Conservation (phyloP, 1,284 basidiomycete genomes). For the Cryptococcus sp. region DNA sequence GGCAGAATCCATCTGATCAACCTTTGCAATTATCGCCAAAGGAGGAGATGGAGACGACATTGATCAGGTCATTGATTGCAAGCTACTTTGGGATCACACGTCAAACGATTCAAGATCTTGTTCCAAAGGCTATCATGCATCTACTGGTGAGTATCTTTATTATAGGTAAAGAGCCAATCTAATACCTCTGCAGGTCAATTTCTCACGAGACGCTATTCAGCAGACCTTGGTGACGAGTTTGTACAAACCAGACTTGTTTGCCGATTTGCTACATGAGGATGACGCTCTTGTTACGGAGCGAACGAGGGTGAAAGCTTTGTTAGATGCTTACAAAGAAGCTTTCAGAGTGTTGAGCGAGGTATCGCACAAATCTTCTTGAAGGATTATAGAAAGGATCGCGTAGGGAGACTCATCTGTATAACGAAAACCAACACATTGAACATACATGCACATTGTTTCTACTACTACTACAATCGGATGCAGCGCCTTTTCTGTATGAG, state of each 20-base stretch:
- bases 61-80: constrained; percentile 90
- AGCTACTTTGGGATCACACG: constrained; percentile 96
- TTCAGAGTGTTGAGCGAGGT: constrained; percentile 61
- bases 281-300: constrained; percentile 91
- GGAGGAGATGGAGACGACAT: constrained; percentile 92
- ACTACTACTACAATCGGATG: no score
- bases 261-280: constrained; percentile 89
- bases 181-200: constrained; percentile 70
- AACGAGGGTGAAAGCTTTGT: constrained; percentile 83
- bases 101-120: constrained; percentile 92
- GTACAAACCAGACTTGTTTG: constrained; percentile 92
- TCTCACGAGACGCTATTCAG: constrained; percentile 93
- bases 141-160: constrained; percentile 31
- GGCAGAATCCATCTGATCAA: constrained; percentile 58
- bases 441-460: no score
- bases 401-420: no score
- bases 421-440: no score
- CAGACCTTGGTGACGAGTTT: constrained; percentile 86
- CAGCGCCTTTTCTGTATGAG: no score
- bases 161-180: not conserved
- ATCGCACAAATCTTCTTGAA: constrained; percentile 33
- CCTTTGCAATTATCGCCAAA: constrained; percentile 60
- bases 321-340: constrained; percentile 96
- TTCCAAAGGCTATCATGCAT: constrained; percentile 97
- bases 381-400: not conserved